Base-by-base conservation (phyloP, 2,329 filamentous ascomycete genomes). In the Allantophomopsis cytisporea region DNA sequence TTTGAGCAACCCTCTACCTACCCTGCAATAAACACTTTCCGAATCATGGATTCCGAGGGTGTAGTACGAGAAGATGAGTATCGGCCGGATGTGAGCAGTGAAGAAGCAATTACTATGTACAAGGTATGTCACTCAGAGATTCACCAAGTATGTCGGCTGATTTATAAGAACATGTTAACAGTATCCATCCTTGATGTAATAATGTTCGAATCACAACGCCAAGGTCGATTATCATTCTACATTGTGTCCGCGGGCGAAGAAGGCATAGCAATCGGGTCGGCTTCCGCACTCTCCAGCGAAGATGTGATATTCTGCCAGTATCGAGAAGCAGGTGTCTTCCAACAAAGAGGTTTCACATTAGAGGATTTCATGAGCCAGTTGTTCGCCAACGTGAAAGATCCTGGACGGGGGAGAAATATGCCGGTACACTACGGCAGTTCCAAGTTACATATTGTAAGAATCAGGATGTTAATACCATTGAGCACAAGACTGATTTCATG, bases 161-260 rank as follows among this genome's bases (percentile, higher is more conserved):
- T 34, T 34, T 3, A 8, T 58, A 69, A 63, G 43, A 73, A 78
- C 50, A 82, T 83, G 78, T 52, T 82, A 8, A 71, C 67, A 30
- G 65, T 80, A 8, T 77, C 82, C 41, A 83, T 96, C 49, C 91
- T 98, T 86, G 91, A 98, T 56, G 60, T 94, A 40, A 83, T 96
- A 57, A 96, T 96, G 88, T 95, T 94, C 54, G 91, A 98, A 54
- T 88, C 91, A 1, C 91, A 98, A 61, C 72, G 91, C 35, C 91
- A 98, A 61, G 55, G 55, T 10, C 47, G 55, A 17, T 31, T 57
- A 15, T 52, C 47, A 38, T 98, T 98, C 62, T 98, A 98, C 62
- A 96, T 98, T 84, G 89, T 89, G 6, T 45, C 40, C 23, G 37
- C 47, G 31, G 47, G 49, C 3, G 49, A 56, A 44, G 91, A 98